Evolutionary conservation across 225 moss, liverwort and hornwort genomes (phyloP).

Genomic region (Rhytidiadelphus loreus): DNA sequence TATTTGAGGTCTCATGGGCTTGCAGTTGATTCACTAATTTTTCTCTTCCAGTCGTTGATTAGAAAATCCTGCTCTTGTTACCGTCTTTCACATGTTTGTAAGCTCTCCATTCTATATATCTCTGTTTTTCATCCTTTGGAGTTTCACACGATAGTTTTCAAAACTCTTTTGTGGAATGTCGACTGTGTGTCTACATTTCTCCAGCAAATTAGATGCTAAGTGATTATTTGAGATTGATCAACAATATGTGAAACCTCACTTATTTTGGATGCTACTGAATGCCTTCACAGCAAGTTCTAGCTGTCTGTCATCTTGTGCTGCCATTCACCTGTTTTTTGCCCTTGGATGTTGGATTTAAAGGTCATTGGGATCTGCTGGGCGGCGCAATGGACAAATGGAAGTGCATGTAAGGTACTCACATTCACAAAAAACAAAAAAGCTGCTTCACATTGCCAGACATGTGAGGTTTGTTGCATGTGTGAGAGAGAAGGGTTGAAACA

Average conservation of each 20-base stretch:
- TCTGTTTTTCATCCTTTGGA: neutral
- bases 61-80: neutral
- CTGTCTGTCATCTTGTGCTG: neutral
- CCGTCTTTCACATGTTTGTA: too few relatives aligned
- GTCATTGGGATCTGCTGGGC: neutral
- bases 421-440: neutral
- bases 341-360: neutral
- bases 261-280: neutral
- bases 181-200: neutral
- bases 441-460: neutral
- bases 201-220: neutral
- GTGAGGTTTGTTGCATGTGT: neutral
- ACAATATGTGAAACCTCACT: neutral
- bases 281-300: neutral
- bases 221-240: neutral
- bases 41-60: neutral
- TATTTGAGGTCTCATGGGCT: neutral
- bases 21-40: neutral
- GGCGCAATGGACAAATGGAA: conserved; percentile 1
- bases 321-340: neutral
- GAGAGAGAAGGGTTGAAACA: neutral
- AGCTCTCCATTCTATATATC: neutral
- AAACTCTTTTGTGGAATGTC: neutral
- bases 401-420: neutral
- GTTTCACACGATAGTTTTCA: neutral